A percentile compares a stretch with the other conserved stretches of the same genome.
phyloP scores from a whole-genome alignment of 2,329 filamentous ascomycete genomes.

The Botryotinia globosa region DNA sequence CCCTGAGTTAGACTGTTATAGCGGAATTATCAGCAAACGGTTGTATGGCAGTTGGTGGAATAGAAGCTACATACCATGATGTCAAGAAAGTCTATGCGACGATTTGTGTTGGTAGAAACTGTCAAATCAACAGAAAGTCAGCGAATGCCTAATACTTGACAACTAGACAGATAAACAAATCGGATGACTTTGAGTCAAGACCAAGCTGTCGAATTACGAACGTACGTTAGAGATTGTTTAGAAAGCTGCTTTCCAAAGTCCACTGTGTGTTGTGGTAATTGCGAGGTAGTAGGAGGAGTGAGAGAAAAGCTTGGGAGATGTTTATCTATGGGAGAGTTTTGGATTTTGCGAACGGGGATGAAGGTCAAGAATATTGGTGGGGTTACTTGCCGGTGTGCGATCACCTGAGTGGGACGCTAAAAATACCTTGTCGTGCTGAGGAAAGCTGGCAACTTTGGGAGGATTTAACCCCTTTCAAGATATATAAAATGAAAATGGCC shows the following conservation, averaged over 20 bases:
- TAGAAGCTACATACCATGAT: slow-evolving; percentile 28
- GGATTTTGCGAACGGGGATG: slow-evolving; percentile 22
- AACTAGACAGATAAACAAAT: slow-evolving; percentile 20
- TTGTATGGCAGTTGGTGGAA: neutral
- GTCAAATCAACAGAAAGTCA: slow-evolving; percentile 5
- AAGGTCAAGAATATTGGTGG: slow-evolving; percentile 23
- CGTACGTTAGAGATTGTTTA: slow-evolving; percentile 13
- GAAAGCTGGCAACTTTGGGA: slow-evolving; percentile 13
- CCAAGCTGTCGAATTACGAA: neutral
- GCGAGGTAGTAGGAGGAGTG: slow-evolving; percentile 16
- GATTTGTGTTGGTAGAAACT: slow-evolving; percentile 12
- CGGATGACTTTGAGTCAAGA: neutral
- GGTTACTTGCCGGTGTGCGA: slow-evolving; percentile 22
- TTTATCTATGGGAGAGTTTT: slow-evolving; percentile 23
- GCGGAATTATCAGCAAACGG: slow-evolving; percentile 25
- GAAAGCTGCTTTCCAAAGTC: slow-evolving; percentile 5
- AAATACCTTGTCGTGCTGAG: slow-evolving; percentile 4
- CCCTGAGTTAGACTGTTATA: slow-evolving; percentile 63
- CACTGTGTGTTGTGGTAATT: slow-evolving; percentile 3
- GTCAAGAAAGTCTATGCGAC: slow-evolving; percentile 19
- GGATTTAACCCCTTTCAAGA: slow-evolving; percentile 8
- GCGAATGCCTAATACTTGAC: slow-evolving; percentile 7
- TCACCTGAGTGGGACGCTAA: slow-evolving; percentile 22
- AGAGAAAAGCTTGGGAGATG: slow-evolving; percentile 21
- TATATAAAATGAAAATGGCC: neutral